Percentiles rank a stretch among this genome's conserved stretches.
phyloP scores from a whole-genome alignment of 2,329 filamentous ascomycete species.

The Phialophora expanda region DNA sequence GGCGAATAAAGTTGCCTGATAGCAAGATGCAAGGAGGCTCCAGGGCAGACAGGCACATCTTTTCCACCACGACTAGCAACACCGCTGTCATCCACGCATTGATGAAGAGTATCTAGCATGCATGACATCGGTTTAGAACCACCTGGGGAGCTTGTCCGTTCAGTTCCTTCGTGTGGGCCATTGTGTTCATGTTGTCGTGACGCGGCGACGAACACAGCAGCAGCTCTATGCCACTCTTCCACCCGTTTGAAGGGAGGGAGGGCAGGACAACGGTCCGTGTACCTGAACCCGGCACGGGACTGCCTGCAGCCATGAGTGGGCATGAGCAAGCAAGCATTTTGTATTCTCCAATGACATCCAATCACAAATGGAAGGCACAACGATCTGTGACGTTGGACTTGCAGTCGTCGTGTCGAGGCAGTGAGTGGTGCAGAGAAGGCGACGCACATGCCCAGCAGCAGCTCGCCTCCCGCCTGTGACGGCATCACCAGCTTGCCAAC shows the following conservation, averaged over 20 bases:
- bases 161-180: background rate
- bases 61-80: constrained; percentile 34
- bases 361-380: background rate
- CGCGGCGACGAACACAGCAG: constrained; percentile 15
- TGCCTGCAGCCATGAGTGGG: background rate
- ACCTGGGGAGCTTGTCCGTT: constrained; percentile 10
- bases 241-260: background rate
- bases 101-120: constrained; percentile 28
- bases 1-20: constrained; percentile 29
- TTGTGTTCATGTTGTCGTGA: constrained; percentile 11
- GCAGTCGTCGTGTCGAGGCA: constrained; percentile 8
- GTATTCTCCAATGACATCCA: background rate
- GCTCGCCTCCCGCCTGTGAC: background rate
- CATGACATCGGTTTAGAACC: constrained; percentile 30
- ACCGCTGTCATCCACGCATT: constrained; percentile 25
- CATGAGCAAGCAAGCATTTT: background rate
- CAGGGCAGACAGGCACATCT: constrained; percentile 29
- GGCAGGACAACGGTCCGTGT: background rate
- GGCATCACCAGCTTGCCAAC: constrained; percentile 11
- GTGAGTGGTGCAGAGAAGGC: background rate
- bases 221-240: constrained; percentile 7
- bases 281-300: background rate
- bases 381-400: constrained; percentile 10
- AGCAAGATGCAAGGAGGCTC: constrained; percentile 8
- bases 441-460: background rate